Percentiles rank a stretch among this genome's conserved stretches.
These are phyloP conservation scores for Clonostachys chloroleuca DNA, from an alignment of 2,329 filamentous ascomycete genomes.

Conservation along the genomic window DNA sequence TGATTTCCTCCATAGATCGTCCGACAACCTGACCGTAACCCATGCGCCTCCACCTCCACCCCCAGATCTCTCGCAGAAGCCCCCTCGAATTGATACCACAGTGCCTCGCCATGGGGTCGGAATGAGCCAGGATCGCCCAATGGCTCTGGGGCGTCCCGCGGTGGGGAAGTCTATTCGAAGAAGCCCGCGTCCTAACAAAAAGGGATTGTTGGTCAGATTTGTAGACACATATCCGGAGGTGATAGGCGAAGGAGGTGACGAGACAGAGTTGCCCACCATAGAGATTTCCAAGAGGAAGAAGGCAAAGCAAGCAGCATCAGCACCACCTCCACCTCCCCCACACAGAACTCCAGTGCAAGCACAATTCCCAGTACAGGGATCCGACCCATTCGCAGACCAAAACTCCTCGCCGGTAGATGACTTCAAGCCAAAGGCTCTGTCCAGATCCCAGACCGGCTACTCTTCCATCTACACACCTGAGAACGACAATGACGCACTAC, in stretches of 20 bases:
- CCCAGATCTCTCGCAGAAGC: constrained; percentile 34
- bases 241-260: constrained; percentile 90
- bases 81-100: constrained; percentile 52
- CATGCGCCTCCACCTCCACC: constrained; percentile 42
- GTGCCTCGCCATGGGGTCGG: constrained; percentile 48
- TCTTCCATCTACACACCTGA: constrained; percentile 22
- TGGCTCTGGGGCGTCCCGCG: constrained; percentile 24
- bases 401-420: constrained; percentile 14
- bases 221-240: constrained; percentile 68
- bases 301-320: constrained; percentile 22
- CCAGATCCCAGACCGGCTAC: constrained; percentile 54
- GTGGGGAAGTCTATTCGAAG: constrained; percentile 36
- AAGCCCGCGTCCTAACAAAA: constrained; percentile 46
- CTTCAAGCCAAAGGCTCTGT: constrained; percentile 49
- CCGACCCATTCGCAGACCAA: constrained; percentile 6
- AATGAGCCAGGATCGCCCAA: constrained; percentile 36
- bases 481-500: constrained; percentile 2
- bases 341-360: constrained; percentile 6
- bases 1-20: constrained; percentile 52
- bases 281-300: constrained; percentile 63
- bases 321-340: constrained; percentile 17
- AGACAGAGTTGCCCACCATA: constrained; percentile 66
- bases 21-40: constrained; percentile 49
- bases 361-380: constrained; percentile 3
- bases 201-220: constrained; percentile 73